Evolutionary conservation across 768 basidiomycete species (phyloP).

Genomic region (Tubosaeta sp.): DNA sequence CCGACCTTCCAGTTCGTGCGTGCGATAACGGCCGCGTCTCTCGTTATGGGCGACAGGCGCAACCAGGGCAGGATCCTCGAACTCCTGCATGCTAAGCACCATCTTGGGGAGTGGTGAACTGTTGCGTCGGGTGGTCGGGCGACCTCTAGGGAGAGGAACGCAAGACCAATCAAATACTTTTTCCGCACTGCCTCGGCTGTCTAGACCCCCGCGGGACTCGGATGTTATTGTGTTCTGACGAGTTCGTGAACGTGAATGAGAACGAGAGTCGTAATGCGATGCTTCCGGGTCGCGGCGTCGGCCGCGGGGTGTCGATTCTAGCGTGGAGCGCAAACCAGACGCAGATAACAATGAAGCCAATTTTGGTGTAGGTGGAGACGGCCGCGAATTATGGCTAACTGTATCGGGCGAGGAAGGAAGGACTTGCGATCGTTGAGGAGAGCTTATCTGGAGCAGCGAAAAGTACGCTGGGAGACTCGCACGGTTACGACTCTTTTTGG

Average conservation of each 20-base stretch:
- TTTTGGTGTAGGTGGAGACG: constrained; percentile 63
- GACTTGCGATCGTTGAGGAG: constrained; percentile 35
- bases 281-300: constrained; percentile 41
- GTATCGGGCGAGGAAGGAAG: constrained; percentile 45
- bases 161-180: constrained; percentile 48
- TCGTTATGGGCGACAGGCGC: constrained; percentile 22
- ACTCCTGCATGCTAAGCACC: constrained; percentile 34
- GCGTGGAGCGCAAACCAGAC: constrained; percentile 33
- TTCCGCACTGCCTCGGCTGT: constrained; percentile 36
- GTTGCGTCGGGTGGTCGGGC: constrained; percentile 48
- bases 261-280: constrained; percentile 34
- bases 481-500: constrained; percentile 58
- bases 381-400: constrained; percentile 34
- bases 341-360: constrained; percentile 30
- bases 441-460: constrained; percentile 59
- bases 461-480: constrained; percentile 74
- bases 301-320: constrained; percentile 49
- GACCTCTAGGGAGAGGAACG: constrained; percentile 38
- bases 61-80: constrained; percentile 29
- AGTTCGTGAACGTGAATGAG: constrained; percentile 40
- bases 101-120: constrained; percentile 56
- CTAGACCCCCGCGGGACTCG: constrained; percentile 15
- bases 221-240: constrained; percentile 18
- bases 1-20: constrained; percentile 48
- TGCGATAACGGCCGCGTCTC: constrained; percentile 51